Base-by-base conservation (phyloP, 805 yeast species). In the Cyberlindnera samutprakarnensis region DNA sequence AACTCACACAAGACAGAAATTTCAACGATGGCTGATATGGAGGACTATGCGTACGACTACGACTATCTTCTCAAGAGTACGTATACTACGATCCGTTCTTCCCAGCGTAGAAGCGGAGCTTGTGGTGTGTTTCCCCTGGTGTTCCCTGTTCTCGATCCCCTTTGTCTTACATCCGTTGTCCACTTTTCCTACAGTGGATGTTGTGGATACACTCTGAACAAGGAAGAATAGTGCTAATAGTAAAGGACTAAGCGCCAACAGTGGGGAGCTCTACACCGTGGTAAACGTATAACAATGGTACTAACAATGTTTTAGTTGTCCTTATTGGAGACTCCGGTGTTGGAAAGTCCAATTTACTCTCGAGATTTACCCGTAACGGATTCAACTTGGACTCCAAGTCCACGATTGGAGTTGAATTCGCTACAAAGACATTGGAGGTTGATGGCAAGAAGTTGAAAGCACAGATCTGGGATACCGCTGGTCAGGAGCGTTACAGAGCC, bases 391-490 rank as follows among this genome's bases (percentile, higher is more conserved):
- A 92, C 57, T 78, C 92, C 13, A 78, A 92, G 59, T 82, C 94
- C 33, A 90, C 98, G 18, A 90, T 90, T 54, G 98, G 98, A 29
- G 98, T 92, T 31, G 98, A 92, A 61, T 90, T 90, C 64, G 97
- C 97, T 27, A 92, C 97, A 15, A 73, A 96, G 57, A 88, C 96
- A 3, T 77, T 92, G 35, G 90, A 82, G 49, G 78, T 83, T 41
- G 90, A 82, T 44, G 87, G 86, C 26, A 82, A 81, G 52, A 64
- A 85, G 54, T 80, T 84, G 46, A 85, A 84, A 57, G 90, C 94
- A 4, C 94, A 86, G 61, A 80, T 87, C 47, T 90, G 98, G 98
- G 98, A 90, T 61, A 90, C 98, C 23, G 98, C 98, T 2, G 98
- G 98, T 40, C 98, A 90, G 66, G 98, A 90, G 61, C 77, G 98